phyloP scores from a whole-genome alignment of 1,284 basidiomycete genomes.

The Retiboletus fuscus region DNA sequence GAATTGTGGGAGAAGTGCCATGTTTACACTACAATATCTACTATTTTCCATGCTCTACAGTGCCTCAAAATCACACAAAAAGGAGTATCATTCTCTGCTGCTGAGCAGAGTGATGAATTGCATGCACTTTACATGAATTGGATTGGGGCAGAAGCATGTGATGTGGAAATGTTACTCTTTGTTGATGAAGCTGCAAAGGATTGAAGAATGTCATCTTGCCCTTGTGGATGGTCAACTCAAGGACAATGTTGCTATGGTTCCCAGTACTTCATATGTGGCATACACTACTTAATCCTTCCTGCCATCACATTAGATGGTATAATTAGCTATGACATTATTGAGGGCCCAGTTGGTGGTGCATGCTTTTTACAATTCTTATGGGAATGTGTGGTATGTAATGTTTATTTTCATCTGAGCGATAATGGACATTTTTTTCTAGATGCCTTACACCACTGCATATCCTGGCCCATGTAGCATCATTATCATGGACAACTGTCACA shows the following conservation, averaged over 20 bases:
- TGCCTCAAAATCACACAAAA: neutral
- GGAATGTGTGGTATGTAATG: no score
- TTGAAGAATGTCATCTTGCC: conserved; percentile 19
- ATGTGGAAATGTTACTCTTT: conserved; percentile 26
- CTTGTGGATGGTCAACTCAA: conserved; percentile 5
- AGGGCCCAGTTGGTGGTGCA: conserved; percentile 15
- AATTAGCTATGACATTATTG: conserved; percentile 47
- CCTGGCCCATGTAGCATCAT: no score
- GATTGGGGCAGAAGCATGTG: neutral
- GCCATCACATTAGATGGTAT: conserved; percentile 44
- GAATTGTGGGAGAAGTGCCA: conserved; percentile 9
- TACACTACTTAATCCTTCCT: conserved; percentile 39
- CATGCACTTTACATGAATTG: conserved; percentile 11
- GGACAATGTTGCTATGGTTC: neutral
- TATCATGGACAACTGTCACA: no score
- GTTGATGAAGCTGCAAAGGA: conserved; percentile 45
- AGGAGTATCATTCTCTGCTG: conserved; percentile 1
- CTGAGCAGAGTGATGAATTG: neutral
- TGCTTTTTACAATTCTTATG: conserved; percentile 16
- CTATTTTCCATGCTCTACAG: neutral
- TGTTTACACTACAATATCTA: neutral
- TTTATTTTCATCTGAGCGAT: no score
- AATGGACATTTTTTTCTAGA: no score
- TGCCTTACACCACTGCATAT: no score
- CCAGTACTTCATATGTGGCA: neutral